Evolutionary conservation across 2,329 filamentous ascomycete species (phyloP).

Genomic region (Trichoderma oligosporum): DNA sequence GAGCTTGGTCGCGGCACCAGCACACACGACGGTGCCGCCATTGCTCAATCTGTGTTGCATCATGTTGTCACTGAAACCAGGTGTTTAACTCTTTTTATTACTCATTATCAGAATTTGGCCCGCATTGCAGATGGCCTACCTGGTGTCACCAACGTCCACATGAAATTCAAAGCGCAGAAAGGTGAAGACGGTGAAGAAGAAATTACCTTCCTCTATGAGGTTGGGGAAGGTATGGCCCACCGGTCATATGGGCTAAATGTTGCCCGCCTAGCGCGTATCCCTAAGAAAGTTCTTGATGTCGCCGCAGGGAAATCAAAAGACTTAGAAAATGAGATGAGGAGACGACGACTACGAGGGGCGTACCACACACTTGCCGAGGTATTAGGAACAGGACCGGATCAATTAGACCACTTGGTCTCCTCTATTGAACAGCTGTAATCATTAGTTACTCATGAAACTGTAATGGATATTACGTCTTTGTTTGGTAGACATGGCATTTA

Average conservation of each 20-base stretch:
- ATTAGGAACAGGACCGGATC: conserved; percentile 36
- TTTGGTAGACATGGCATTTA: background rate
- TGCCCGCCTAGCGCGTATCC: conserved; percentile 77
- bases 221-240: conserved; percentile 86
- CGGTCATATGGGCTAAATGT: conserved; percentile 94
- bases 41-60: conserved; percentile 85
- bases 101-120: conserved; percentile 87
- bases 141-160: conserved; percentile 83
- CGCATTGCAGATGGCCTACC: conserved; percentile 65
- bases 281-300: conserved; percentile 69
- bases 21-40: conserved; percentile 94
- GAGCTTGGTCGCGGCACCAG: conserved; percentile 90
- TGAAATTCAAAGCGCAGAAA: conserved; percentile 66
- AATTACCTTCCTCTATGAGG: conserved; percentile 92
- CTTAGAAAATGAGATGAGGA: conserved; percentile 69
- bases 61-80: conserved; percentile 71
- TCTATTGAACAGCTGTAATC: conserved; percentile 57
- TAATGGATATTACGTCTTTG: background rate
- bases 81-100: conserved; percentile 90
- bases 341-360: conserved; percentile 55
- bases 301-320: conserved; percentile 76
- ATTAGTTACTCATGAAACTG: background rate
- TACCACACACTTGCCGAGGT: conserved; percentile 42
- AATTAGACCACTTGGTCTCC: conserved; percentile 51
- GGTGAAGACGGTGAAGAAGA: conserved; percentile 59